These are phyloP conservation scores for Neurospora sp. DNA, from an alignment of 2,329 filamentous ascomycete species.

Conservation along the genomic window DNA sequence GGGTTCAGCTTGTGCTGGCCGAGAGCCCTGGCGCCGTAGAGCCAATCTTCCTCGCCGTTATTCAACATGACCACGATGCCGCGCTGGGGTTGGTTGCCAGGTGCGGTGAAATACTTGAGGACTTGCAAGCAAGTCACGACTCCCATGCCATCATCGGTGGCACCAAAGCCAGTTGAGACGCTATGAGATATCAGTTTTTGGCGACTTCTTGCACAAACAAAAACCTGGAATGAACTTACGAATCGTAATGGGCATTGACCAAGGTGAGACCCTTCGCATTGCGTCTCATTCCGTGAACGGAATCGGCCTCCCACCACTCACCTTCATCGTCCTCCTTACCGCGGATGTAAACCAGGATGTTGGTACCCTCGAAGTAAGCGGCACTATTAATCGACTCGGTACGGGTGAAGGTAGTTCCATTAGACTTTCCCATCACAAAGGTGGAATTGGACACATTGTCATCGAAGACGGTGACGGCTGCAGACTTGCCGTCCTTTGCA, in stretches of 20 bases:
- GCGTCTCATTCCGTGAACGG: conserved; percentile 28
- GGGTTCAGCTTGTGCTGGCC: conserved; percentile 70
- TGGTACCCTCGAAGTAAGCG: conserved; percentile 86
- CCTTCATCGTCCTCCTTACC: conserved; percentile 65
- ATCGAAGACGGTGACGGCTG: conserved; percentile 55
- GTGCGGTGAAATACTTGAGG: conserved; percentile 71
- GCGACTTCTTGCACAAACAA: conserved; percentile 10
- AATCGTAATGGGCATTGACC: conserved; percentile 90
- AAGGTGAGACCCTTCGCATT: conserved; percentile 66
- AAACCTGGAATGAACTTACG: conserved; percentile 27
- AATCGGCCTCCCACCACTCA: conserved; percentile 56
- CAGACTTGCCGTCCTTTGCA: conserved; percentile 3
- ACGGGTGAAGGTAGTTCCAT: not conserved
- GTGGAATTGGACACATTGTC: conserved; percentile 74
- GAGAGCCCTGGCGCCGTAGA: conserved; percentile 80
- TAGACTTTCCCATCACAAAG: conserved; percentile 31
- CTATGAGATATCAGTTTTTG: conserved; percentile 6
- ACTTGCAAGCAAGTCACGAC: conserved; percentile 80
- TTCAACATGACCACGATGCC: conserved; percentile 83
- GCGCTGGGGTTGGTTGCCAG: conserved; percentile 61
- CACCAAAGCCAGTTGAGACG: conserved; percentile 83
- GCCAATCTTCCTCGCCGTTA: conserved; percentile 89
- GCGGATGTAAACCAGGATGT: conserved; percentile 84
- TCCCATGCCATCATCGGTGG: conserved; percentile 88
- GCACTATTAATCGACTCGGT: conserved; percentile 18